These are phyloP conservation scores for Raffaelea ambrosiae DNA, from an alignment of 2,329 filamentous ascomycete species.

Conservation along the genomic window DNA sequence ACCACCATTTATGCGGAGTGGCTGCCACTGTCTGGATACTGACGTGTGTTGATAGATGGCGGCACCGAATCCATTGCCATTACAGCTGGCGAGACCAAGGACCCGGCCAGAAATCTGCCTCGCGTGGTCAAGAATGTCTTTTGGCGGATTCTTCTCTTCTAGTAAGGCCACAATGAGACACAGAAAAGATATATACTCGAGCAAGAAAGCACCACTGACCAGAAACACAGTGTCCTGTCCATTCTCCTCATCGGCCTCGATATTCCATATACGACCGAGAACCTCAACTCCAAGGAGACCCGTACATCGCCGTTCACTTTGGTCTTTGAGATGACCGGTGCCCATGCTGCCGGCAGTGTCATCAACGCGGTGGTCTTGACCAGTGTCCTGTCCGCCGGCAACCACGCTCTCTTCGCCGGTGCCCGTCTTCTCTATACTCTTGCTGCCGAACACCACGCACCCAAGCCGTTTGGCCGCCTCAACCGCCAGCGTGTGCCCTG, in stretches of 20 bases:
- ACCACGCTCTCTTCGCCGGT: slow-evolving; percentile 49
- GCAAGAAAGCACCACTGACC: not conserved
- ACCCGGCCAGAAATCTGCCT: slow-evolving; percentile 52
- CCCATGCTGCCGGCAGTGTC: slow-evolving; percentile 43
- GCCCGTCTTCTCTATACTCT: slow-evolving; percentile 49
- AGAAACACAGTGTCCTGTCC: slow-evolving; percentile 26
- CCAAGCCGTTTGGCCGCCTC: slow-evolving; percentile 40
- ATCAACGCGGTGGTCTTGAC: slow-evolving; percentile 55
- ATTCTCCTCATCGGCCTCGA: slow-evolving; percentile 49
- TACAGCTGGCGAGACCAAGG: slow-evolving; percentile 59
- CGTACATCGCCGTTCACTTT: slow-evolving; percentile 53
- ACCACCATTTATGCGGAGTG: too few species aligned
- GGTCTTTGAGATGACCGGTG: slow-evolving; percentile 51
- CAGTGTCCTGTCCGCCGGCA: slow-evolving; percentile 48
- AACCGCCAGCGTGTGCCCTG: slow-evolving; percentile 43
- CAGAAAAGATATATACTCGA: too few species aligned
- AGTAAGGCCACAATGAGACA: slow-evolving; percentile 16
- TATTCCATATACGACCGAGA: slow-evolving; percentile 45
- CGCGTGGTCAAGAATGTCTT: slow-evolving; percentile 58
- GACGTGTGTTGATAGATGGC: too few species aligned
- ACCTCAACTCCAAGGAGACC: slow-evolving; percentile 31
- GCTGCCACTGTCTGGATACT: too few species aligned
- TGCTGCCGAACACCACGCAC: slow-evolving; percentile 47
- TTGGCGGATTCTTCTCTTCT: slow-evolving; percentile 52
- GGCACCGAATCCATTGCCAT: slow-evolving; percentile 70